phyloP scores from a whole-genome alignment of 768 basidiomycete genomes.

The Hypholoma fasciculare region DNA sequence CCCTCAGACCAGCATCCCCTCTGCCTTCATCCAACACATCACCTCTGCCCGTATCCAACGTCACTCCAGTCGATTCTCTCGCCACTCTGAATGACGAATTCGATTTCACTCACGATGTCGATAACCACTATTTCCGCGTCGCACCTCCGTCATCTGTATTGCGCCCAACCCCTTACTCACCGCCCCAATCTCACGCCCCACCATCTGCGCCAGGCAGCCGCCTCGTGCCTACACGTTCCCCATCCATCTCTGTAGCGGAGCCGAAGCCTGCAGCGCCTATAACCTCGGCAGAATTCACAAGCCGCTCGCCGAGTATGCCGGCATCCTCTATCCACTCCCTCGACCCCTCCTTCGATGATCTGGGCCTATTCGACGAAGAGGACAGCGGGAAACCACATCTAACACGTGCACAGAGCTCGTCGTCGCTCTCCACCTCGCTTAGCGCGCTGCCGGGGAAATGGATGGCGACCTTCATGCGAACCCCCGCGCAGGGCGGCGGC shows the following conservation, averaged over 20 bases:
- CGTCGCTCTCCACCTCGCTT: constrained; percentile 11
- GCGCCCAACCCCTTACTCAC: constrained; percentile 9
- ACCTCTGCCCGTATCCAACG: neutral
- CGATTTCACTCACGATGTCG: constrained; percentile 30
- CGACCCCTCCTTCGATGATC: neutral
- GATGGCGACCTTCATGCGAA: constrained; percentile 17
- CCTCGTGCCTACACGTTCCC: constrained; percentile 28
- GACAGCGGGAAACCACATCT: neutral
- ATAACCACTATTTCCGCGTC: constrained; percentile 34
- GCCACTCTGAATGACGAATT: constrained; percentile 9
- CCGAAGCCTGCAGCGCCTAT: constrained; percentile 38
- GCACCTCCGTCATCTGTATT: neutral
- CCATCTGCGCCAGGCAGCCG: constrained; percentile 18
- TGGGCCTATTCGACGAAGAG: neutral
- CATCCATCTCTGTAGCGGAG: constrained; percentile 27
- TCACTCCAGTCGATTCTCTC: neutral
- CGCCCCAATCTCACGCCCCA: neutral
- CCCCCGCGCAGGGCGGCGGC: neutral
- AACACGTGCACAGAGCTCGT: constrained; percentile 2
- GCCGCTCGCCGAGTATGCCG: neutral
- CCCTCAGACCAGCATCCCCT: neutral
- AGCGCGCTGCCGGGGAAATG: constrained; percentile 15
- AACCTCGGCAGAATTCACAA: constrained; percentile 19
- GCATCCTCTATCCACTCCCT: constrained; percentile 3
- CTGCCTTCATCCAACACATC: neutral